Evolutionary conservation across 176 grass and related monocot species (phyloP), one percentile per base, ranked within the genome.

Genomic region (Rhynchospora pubera): DNA sequence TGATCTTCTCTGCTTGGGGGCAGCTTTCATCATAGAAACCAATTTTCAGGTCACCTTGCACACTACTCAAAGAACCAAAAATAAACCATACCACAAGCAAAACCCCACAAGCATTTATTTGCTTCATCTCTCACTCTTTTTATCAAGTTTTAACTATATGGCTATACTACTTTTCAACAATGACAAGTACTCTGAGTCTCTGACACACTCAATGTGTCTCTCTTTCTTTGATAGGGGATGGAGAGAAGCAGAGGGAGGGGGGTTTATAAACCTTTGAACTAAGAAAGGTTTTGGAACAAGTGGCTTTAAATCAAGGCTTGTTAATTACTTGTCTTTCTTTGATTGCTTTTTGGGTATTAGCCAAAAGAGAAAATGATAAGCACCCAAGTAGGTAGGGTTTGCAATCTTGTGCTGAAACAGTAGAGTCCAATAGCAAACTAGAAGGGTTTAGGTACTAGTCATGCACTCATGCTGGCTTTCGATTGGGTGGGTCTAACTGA

Each of bases 21-120:
- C 96, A 99, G 69, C 76, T 93, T 12, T 83, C 64, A n/a, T 11
- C 79, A 89, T 99, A 99, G 91, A 86, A 99, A 10, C 87, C 92
- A 7, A 89, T 45, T 76, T 63, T 57, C 11, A 99, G 89, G 68
- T 68, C 68, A 57, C 85, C 87, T 52, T 16, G 5, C 61, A 10
- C 90, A 3, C 1, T 15, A 47, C 24, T 72, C 70, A 87, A 56
- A 9, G 64, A 5, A 62, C 51, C n/a, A 15, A 81, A 16, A 21
- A 82, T 0, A 43, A 64, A 9, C 47, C 72, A 77, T 56, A 30
- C 55, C 7, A 56, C 43, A 7, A 44, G 62, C 2, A 62, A 82
- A 7, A 50, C 26, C 18, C 39, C 79, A 47, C 43, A 82, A 82
- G 6, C 11, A 7, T 13, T 65, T 3, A 67, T 7, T 16, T 7